Evolutionary conservation across 2,329 filamentous ascomycete species (phyloP).

Genomic region (Chrysoporthe deuterocubensis): DNA sequence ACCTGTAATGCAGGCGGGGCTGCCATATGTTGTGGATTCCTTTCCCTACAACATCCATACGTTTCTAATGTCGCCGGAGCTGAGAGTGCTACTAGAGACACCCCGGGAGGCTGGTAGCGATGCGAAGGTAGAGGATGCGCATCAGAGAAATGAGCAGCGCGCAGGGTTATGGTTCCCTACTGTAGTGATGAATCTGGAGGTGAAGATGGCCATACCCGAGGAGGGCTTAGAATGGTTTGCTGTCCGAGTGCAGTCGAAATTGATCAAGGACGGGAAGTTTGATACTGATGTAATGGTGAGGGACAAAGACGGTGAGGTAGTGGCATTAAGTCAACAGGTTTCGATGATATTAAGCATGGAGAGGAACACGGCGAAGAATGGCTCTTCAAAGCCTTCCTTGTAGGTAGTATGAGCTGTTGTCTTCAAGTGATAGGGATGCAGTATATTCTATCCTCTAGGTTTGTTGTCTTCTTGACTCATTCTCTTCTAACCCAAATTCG

Average conservation of each 20-base stretch:
- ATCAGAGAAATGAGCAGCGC: too few species aligned
- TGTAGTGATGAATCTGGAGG: constrained; percentile 72
- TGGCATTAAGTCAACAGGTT: constrained; percentile 72
- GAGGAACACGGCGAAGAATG: constrained; percentile 54
- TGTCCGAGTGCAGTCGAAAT: constrained; percentile 66
- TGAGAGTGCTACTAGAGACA: constrained; percentile 15
- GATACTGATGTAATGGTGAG: constrained; percentile 74
- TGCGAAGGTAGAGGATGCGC: too few species aligned
- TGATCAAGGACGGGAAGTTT: constrained; percentile 71
- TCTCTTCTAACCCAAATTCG: background rate
- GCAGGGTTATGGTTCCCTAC: constrained; percentile 70
- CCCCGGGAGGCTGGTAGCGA: background rate
- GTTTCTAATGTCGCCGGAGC: constrained; percentile 12
- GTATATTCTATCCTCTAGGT: too few species aligned
- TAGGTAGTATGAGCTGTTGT: too few species aligned
- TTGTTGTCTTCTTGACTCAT: too few species aligned
- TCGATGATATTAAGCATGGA: constrained; percentile 64
- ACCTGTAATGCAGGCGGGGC: constrained; percentile 64
- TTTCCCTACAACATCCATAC: constrained; percentile 36
- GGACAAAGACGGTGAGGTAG: constrained; percentile 66
- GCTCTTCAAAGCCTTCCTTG: too few species aligned
- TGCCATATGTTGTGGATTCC: constrained; percentile 59
- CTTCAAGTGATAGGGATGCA: too few species aligned
- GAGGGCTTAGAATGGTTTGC: constrained; percentile 76
- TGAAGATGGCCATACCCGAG: constrained; percentile 72